A percentile compares a stretch with the other conserved stretches of the same genome.
phyloP scores from a whole-genome alignment of 202 grass and related monocot species.

The Eragrostis tef region DNA sequence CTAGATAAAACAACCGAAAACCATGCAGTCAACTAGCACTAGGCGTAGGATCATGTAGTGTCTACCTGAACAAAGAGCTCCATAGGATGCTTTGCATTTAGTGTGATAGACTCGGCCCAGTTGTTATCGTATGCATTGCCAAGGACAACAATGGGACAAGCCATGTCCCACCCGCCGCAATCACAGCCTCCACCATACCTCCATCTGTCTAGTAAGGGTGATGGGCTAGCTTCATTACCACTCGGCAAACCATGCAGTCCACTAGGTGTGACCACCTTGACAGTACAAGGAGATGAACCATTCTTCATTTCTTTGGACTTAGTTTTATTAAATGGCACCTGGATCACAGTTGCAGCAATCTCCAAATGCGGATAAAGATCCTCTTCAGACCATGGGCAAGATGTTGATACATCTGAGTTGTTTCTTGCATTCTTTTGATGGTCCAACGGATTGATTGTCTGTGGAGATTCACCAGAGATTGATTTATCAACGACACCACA shows the following conservation, averaged over 20 bases:
- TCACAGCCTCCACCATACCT: conserved; percentile 84
- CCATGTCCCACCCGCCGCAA: conserved; percentile 97
- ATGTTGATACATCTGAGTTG: conserved; percentile 62
- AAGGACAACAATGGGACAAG: conserved; percentile 74
- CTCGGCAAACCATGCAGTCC: conserved; percentile 73
- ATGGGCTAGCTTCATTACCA: conserved; percentile 57
- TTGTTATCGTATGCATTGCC: conserved; percentile 53
- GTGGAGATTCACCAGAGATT: conserved; percentile 23
- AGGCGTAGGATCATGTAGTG: background rate
- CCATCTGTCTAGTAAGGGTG: conserved; percentile 85
- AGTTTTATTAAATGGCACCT: conserved; percentile 72
- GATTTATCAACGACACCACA: conserved; percentile 17
- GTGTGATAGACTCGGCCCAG: conserved; percentile 45
- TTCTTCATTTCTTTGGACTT: conserved; percentile 54
- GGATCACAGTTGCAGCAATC: conserved; percentile 75
- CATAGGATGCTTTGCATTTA: conserved; percentile 63
- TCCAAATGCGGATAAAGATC: conserved; percentile 84
- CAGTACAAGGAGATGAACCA: conserved; percentile 45
- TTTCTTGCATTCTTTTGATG: conserved; percentile 44
- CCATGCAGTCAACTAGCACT: background rate
- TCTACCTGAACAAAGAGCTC: conserved; percentile 83
- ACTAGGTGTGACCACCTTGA: conserved; percentile 68
- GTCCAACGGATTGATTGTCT: conserved; percentile 38
- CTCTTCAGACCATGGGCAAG: conserved; percentile 72
- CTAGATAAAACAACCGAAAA: background rate